phyloP scores from a whole-genome alignment of 345 rosid species.

The Ceriops decandra region DNA sequence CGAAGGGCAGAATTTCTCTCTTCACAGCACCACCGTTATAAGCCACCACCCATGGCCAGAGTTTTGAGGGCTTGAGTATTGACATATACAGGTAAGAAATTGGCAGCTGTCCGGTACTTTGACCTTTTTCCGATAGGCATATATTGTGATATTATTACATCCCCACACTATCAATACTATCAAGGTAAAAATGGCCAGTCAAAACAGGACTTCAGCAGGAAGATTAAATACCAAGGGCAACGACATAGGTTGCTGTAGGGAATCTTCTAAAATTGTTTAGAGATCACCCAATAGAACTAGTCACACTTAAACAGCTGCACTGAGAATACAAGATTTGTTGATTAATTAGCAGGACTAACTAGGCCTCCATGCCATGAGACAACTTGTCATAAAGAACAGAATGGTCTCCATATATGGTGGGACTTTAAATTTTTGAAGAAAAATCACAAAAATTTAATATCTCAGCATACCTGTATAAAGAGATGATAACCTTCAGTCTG shows the following conservation, averaged over 20 bases:
- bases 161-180: not conserved
- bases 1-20: not conserved
- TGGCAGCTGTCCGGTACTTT: not conserved
- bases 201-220: not conserved
- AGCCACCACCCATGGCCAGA: not conserved
- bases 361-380: too few species aligned
- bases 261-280: not conserved
- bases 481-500: constrained; percentile 35
- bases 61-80: too few species aligned
- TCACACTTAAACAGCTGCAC: not conserved
- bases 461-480: constrained; percentile 24
- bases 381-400: not conserved
- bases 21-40: not conserved
- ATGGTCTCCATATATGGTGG: not conserved
- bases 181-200: not conserved
- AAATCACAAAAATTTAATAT: not conserved
- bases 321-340: not conserved
- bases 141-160: not conserved
- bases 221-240: not conserved
- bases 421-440: not conserved
- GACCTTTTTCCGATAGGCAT: not conserved
- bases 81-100: not conserved
- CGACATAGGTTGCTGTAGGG: not conserved
- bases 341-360: not conserved
- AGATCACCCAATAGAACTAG: not conserved